Evolutionary conservation across 768 basidiomycete species (phyloP).

Genomic region (Guyanaporus albipodus): DNA sequence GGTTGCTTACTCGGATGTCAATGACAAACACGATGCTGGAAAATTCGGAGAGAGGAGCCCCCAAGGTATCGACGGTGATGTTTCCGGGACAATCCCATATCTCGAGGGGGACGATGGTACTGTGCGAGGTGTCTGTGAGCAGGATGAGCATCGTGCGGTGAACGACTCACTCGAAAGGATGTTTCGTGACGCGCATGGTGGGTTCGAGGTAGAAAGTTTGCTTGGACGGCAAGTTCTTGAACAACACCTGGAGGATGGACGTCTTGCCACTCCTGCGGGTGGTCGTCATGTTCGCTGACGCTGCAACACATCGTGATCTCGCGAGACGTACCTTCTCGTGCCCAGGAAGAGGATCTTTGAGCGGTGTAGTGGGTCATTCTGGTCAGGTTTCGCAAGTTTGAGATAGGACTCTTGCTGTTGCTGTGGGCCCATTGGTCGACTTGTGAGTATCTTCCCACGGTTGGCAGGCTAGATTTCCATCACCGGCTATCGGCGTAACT

Average conservation of each 20-base stretch:
- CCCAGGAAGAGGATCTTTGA: constrained; percentile 74
- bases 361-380: constrained; percentile 28
- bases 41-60: constrained; percentile 71
- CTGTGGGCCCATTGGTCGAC: constrained; percentile 1
- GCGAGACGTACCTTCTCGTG: constrained; percentile 50
- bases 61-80: constrained; percentile 74
- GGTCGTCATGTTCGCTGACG: constrained; percentile 3
- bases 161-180: constrained; percentile 70
- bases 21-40: constrained; percentile 89
- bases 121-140: constrained; percentile 28
- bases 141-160: not conserved
- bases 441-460: not conserved
- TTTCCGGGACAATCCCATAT: constrained; percentile 96
- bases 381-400: constrained; percentile 8
- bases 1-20: constrained; percentile 75
- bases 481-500: not conserved
- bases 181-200: constrained; percentile 72
- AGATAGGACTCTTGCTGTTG: constrained; percentile 11
- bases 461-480: not conserved
- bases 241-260: constrained; percentile 87
- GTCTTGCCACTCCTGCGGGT: constrained; percentile 83
- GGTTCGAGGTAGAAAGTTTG: constrained; percentile 89
- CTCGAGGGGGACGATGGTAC: constrained; percentile 88
- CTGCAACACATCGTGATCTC: too few relatives aligned
- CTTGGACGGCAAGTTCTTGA: constrained; percentile 76